Evolutionary conservation across 2,329 filamentous ascomycete genomes (phyloP), one percentile per base, ranked within the genome.

Genomic region (Septoria linicola): DNA sequence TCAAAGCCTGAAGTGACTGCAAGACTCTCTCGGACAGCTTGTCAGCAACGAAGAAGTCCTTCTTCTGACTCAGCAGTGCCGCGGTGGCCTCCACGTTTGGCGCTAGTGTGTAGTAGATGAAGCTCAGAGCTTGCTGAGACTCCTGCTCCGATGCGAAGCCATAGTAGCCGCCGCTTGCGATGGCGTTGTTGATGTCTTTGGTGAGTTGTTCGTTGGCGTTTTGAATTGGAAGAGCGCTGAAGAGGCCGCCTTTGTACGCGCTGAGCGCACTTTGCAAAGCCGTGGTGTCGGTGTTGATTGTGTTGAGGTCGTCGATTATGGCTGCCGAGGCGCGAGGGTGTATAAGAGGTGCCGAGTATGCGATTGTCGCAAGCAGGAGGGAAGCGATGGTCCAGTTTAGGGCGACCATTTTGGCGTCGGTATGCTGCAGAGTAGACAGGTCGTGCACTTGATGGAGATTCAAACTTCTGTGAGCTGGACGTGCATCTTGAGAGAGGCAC

Each of bases 171-270:
- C 31, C 13, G 11, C 35, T 32, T 4, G 31, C 16, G 6, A 23
- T 16, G 17, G 42, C 42, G n/a, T 16, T 10, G 11, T 46, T 35
- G 42, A 46, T 32, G 20, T 35, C 19, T 7, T 35, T 36, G 16
- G 32, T 35, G 10, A 46, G 32, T 13, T 32, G 30, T 11, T 13
- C 14, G 1, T 32, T 21, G 43, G 34, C 43, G 19, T 32, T 37
- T 37, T 39, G 43, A 14, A 35, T 16, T 20, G 43, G 43, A 16
- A 46, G 32, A n/a, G 43, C 43, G 13, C 31, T 32, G 43, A 37
- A 25, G 32, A 46, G 43, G 13, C 43, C 43, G 25, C 43, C 43
- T 8, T 7, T 23, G 43, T 46, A 46, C 19, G 43, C 19, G 43
- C 27, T 46, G 16, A 46, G 17, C 11, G 34, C 43, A 5, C 10